Evolutionary conservation across 139 green algal species (phyloP).

Genomic region (Tetraselmis chui): DNA sequence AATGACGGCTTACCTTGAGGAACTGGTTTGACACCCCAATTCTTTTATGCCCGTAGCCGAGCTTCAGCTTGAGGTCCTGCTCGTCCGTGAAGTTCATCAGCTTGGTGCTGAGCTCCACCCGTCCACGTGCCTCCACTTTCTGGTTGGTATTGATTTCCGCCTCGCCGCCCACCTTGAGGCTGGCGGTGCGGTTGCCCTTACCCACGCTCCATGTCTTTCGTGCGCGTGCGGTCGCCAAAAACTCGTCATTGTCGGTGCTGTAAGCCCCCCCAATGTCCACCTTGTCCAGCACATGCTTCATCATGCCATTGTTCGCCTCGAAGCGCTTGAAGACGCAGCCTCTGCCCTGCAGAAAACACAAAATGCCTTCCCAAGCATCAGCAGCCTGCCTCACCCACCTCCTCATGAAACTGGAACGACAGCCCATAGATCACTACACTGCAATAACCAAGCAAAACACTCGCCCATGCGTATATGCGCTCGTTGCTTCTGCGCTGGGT

Average conservation of each 20-base stretch:
- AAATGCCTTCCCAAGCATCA: no score
- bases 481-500: no score
- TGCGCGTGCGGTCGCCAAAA: neutral
- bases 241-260: neutral
- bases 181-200: neutral
- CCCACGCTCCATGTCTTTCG: neutral
- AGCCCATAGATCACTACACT: no score
- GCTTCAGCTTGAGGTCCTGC: conserved; percentile 53
- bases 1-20: neutral
- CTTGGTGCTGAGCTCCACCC: conserved; percentile 45
- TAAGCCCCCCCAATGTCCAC: neutral
- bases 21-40: neutral
- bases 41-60: conserved; percentile 39
- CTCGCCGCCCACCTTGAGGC: neutral
- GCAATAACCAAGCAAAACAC: no score
- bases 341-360: neutral
- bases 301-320: neutral
- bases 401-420: no score
- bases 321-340: neutral
- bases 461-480: no score
- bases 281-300: neutral
- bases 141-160: neutral
- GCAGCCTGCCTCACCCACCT: no score
- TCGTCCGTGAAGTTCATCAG: conserved; percentile 68
- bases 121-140: conserved; percentile 4